These are phyloP conservation scores for Entomortierella beljakovae DNA, from an alignment of 192 early-diverging fungal genomes.

Conservation along the genomic window DNA sequence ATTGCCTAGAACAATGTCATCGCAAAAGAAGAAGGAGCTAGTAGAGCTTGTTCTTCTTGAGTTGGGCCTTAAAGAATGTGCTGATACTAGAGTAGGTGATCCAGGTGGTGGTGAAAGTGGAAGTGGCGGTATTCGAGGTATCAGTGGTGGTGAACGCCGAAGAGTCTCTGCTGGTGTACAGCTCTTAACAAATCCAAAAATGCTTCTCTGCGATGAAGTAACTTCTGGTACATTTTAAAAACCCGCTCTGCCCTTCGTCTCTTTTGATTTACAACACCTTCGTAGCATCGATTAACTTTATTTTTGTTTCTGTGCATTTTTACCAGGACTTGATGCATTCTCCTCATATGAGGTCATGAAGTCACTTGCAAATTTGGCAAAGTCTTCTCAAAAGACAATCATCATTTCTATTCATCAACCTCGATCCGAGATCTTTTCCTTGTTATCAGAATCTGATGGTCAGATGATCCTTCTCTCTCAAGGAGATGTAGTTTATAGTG, in stretches of 20 bases:
- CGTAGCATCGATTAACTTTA: too few species aligned
- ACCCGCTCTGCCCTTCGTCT: neutral
- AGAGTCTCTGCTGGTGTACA: slow-evolving; percentile 80
- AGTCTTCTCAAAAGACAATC: slow-evolving; percentile 66
- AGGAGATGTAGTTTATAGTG: slow-evolving; percentile 50
- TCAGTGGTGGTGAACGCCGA: slow-evolving; percentile 82
- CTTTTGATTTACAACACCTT: too few species aligned
- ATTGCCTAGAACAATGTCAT: slow-evolving; percentile 57
- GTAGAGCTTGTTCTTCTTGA: slow-evolving; percentile 70
- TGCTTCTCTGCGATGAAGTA: slow-evolving; percentile 80
- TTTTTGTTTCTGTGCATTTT: neutral
- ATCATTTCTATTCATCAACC: slow-evolving; percentile 95
- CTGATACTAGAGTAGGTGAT: slow-evolving; percentile 75
- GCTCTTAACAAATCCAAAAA: slow-evolving; percentile 72
- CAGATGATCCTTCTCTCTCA: slow-evolving; percentile 48
- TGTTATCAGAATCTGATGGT: slow-evolving; percentile 64
- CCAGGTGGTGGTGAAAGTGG: slow-evolving; percentile 54
- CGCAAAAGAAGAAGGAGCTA: slow-evolving; percentile 55
- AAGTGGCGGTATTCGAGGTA: slow-evolving; percentile 67
- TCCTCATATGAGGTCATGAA: slow-evolving; percentile 55
- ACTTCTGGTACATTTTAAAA: slow-evolving; percentile 64
- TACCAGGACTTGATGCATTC: slow-evolving; percentile 43
- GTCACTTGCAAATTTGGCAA: slow-evolving; percentile 43
- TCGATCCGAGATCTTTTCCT: slow-evolving; percentile 78
- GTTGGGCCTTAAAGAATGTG: slow-evolving; percentile 75